A percentile compares a stretch with the other conserved stretches of the same genome.
Conservation (phyloP, 106 monocot genomes). For the Acorus calamus region DNA sequence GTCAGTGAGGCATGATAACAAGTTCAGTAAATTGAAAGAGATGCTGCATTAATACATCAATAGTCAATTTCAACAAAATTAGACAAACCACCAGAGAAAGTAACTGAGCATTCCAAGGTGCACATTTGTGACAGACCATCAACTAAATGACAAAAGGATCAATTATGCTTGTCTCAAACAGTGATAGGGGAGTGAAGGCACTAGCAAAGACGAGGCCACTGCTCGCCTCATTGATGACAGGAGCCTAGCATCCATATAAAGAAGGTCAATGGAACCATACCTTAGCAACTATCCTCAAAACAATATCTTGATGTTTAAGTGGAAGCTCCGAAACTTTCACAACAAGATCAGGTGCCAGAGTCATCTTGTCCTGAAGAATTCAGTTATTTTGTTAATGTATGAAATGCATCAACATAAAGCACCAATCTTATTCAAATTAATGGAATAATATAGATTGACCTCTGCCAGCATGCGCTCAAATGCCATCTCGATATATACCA, state of each 20-base stretch:
- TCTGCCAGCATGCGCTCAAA: slow-evolving; percentile 66
- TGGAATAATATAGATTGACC: slow-evolving; percentile 25
- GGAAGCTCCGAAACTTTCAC: slow-evolving; percentile 40
- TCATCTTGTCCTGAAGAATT: slow-evolving; percentile 52
- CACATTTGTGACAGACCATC: too few species aligned
- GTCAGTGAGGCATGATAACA: too few species aligned
- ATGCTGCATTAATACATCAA: too few species aligned
- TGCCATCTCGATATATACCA: slow-evolving; percentile 93
- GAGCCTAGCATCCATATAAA: neutral
- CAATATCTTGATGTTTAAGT: slow-evolving; percentile 74
- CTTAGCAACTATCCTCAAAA: slow-evolving; percentile 75
- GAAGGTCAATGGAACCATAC: slow-evolving; percentile 13
- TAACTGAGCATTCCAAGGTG: too few species aligned
- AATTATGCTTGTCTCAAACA: too few species aligned
- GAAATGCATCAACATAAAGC: neutral
- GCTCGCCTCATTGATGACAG: neutral
- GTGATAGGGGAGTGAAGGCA: too few species aligned
- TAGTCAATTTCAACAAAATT: too few species aligned
- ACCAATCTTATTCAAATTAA: neutral
- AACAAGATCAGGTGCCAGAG: slow-evolving; percentile 68
- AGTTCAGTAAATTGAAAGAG: neutral
- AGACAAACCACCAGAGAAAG: too few species aligned
- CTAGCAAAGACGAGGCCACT: too few species aligned
- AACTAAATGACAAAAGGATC: too few species aligned
- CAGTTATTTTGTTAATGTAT: neutral